These are phyloP conservation scores for Leccinum ochraceum DNA, from an alignment of 768 basidiomycete genomes.

Conservation along the genomic window DNA sequence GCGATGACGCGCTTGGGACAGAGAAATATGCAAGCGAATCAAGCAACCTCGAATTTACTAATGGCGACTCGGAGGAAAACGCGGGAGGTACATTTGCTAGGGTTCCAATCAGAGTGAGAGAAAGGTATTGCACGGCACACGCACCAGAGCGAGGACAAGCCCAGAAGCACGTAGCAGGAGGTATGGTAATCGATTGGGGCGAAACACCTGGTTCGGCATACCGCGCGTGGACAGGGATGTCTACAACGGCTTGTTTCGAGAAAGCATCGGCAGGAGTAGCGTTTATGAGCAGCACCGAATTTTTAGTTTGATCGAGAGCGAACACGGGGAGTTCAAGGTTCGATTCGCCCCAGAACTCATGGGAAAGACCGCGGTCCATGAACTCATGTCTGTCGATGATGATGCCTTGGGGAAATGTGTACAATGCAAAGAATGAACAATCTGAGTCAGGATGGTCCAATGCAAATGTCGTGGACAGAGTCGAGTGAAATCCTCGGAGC, in stretches of 20 bases:
- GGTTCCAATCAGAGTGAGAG: constrained; percentile 7
- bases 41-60: constrained; percentile 27
- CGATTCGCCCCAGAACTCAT: constrained; percentile 37
- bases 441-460: constrained; percentile 9
- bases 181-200: constrained; percentile 24
- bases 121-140: constrained; percentile 3
- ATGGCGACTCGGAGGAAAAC: constrained; percentile 20
- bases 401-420: constrained; percentile 40
- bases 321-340: constrained; percentile 47
- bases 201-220: constrained; percentile 36
- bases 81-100: constrained; percentile 5
- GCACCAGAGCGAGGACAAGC: constrained; percentile 31
- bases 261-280: constrained; percentile 16
- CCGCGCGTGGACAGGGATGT: constrained; percentile 47
- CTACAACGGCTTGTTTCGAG: constrained; percentile 20
- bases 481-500: constrained; percentile 33
- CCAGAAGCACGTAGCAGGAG: constrained; percentile 34
- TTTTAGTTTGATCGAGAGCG: constrained; percentile 30
- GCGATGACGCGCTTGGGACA: constrained; percentile 8
- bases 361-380: constrained; percentile 31
- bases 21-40: constrained; percentile 19
- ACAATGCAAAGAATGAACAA: constrained; percentile 36
- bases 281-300: constrained; percentile 36
- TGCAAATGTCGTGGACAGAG: constrained; percentile 24
- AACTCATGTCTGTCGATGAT: constrained; percentile 50